A percentile compares a stretch with the other conserved stretches of the same genome.
These are phyloP conservation scores for Suillus hirtellus DNA, from an alignment of 768 basidiomycete species.

Conservation along the genomic window DNA sequence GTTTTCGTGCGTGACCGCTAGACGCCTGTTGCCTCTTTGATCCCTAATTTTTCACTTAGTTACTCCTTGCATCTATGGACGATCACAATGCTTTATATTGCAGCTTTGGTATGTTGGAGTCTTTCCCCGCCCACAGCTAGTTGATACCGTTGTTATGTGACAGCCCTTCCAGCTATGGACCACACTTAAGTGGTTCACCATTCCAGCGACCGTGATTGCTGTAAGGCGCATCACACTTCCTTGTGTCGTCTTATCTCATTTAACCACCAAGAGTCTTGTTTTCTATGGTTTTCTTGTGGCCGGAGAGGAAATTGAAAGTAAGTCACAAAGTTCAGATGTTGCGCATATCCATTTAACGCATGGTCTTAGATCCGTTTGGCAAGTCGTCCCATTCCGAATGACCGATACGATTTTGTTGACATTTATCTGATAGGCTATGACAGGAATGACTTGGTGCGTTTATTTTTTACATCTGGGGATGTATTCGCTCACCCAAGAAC, in stretches of 20 bases:
- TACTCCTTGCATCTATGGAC: slow-evolving; percentile 70
- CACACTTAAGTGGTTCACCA: slow-evolving; percentile 58
- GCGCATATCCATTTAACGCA: slow-evolving; percentile 8
- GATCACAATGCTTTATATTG: slow-evolving; percentile 59
- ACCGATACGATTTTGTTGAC: not conserved
- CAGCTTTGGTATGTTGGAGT: slow-evolving; percentile 49
- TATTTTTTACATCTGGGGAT: not conserved
- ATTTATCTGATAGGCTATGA: slow-evolving; percentile 48
- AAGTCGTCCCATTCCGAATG: slow-evolving; percentile 13
- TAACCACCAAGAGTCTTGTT: slow-evolving; percentile 48
- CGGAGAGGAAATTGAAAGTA: slow-evolving; percentile 75
- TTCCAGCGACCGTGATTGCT: slow-evolving; percentile 55
- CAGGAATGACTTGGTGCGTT: slow-evolving; percentile 65
- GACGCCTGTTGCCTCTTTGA: not conserved
- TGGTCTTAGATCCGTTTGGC: slow-evolving; percentile 46
- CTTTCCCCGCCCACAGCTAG: not conserved
- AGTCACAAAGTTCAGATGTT: slow-evolving; percentile 24
- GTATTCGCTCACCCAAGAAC: not conserved
- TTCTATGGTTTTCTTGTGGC: slow-evolving; percentile 75
- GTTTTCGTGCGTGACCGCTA: slow-evolving; percentile 48
- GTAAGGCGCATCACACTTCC: slow-evolving; percentile 35
- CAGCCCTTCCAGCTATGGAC: slow-evolving; percentile 67
- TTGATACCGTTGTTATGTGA: not conserved
- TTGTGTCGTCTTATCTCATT: not conserved
- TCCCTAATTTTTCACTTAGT: slow-evolving; percentile 31